Base-by-base conservation (phyloP, 139 green algal species). In the Edaphochlamys debaryana region DNA sequence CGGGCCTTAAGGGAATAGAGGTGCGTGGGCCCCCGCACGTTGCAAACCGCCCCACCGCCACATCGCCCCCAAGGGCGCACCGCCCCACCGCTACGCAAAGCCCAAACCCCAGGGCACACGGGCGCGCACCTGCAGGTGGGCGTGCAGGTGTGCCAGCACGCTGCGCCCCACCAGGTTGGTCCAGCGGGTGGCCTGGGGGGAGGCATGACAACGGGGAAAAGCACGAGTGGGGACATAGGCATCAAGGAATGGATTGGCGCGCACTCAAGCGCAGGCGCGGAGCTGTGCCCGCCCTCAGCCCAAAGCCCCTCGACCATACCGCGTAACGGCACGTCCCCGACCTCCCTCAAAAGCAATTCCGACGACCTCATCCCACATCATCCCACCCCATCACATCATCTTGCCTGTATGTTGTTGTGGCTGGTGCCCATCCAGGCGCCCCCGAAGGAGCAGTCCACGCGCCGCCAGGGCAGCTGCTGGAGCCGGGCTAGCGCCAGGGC, bases 321-420 rank as follows among this genome's bases (percentile, higher is more conserved):
- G 15, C 9, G 9, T 54, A 9, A 54, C 48, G 9, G 48, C 48
- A 54, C 48, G 54, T 36, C 11, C 3, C 9, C 2, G 41, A 76
- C 3, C 17, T 63, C 19, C 17, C 4, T 32, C 4, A 17, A 8
- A 22, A 22, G 54, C 54, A 7, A n/a, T 63, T 63, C 20, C 54
- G 54, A 23, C 11, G 11, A 54, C 48, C 54, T 63, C 22, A 30
- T 30, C 19, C 67, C 40, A 54, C 20, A 4, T 23, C 4, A 25
- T 40, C 19, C 38, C 23, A 13, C 3, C 19, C 19, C 9, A n/a
- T 38, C 9, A 40, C 30, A 40, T 22, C 11, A 19, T 6, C 64
- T 9, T 15, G 66, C 70, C 62, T 82, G 75, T 30, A 82, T 82
- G 62, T 82, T 82, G 62, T 82, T 82, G 75, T 82, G 75, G 0